phyloP scores from a whole-genome alignment of 805 yeast species.

The Suhomyces emberorum region DNA sequence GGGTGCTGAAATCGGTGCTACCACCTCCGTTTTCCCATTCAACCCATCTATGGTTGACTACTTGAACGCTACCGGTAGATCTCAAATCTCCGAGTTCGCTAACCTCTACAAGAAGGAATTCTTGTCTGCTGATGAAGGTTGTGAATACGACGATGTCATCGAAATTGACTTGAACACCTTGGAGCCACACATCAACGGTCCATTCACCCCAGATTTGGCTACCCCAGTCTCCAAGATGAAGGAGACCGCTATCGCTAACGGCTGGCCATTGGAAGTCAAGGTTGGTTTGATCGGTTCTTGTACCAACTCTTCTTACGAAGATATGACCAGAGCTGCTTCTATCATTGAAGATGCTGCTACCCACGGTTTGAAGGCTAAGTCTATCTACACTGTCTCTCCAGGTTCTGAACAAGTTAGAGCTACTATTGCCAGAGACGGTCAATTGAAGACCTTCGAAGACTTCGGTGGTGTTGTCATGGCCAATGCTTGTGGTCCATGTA shows the following conservation, averaged over 20 bases:
- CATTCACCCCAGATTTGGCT: slow-evolving; percentile 96
- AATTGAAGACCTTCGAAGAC: slow-evolving; percentile 71
- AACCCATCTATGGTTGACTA: slow-evolving; percentile 76
- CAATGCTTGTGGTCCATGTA: slow-evolving; percentile 99
- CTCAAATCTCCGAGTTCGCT: slow-evolving; percentile 78
- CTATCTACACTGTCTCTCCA: slow-evolving; percentile 89
- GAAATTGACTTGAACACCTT: slow-evolving; percentile 83
- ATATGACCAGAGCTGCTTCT: slow-evolving; percentile 94
- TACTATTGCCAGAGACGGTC: slow-evolving; percentile 93
- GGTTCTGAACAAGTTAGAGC: slow-evolving; percentile 99
- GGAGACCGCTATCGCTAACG: slow-evolving; percentile 61
- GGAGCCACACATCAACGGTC: slow-evolving; percentile 97
- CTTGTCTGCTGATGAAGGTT: slow-evolving; percentile 81
- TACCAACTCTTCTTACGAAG: slow-evolving; percentile 97
- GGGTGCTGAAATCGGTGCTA: slow-evolving; percentile 99
- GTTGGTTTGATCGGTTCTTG: slow-evolving; percentile 98
- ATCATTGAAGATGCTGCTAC: slow-evolving; percentile 81
- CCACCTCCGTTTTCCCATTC: slow-evolving; percentile 95
- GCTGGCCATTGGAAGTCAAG: slow-evolving; percentile 83
- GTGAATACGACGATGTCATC: slow-evolving; percentile 87
- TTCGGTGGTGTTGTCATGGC: slow-evolving; percentile 92
- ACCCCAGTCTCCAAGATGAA: slow-evolving; percentile 87
- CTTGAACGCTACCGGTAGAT: slow-evolving; percentile 80
- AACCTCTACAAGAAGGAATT: slow-evolving; percentile 55
- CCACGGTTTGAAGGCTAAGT: slow-evolving; percentile 85